A percentile compares a stretch with the other conserved stretches of the same genome.
Evolutionary conservation across 352 stramenopile genomes (phyloP).

Genomic region (Thalassiosira hispida): DNA sequence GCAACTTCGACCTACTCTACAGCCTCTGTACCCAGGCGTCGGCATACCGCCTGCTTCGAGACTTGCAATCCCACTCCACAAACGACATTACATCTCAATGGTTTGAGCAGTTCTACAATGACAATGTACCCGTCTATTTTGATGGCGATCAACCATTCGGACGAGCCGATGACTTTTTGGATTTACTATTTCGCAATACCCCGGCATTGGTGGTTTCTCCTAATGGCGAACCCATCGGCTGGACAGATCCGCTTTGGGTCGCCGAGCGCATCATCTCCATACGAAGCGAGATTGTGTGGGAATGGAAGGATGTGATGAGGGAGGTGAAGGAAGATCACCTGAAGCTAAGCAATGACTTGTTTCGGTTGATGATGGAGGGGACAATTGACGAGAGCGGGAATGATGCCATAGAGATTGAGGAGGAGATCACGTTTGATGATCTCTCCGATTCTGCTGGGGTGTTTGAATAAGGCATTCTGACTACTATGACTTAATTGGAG

Average conservation of each 20-base stretch:
- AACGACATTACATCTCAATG: constrained; percentile 52
- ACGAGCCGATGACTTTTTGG: constrained; percentile 77
- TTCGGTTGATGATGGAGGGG: constrained; percentile 45
- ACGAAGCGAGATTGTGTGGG: constrained; percentile 55
- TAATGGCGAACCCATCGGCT: constrained; percentile 30
- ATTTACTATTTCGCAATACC: constrained; percentile 63
- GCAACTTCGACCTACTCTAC: constrained; percentile 78
- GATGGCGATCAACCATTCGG: constrained; percentile 71
- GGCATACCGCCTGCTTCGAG: constrained; percentile 65
- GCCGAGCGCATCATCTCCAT: constrained; percentile 69
- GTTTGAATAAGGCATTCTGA: constrained; percentile 41
- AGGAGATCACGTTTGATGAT: constrained; percentile 6
- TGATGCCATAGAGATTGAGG: constrained; percentile 6
- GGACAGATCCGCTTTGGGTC: constrained; percentile 63
- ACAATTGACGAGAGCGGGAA: constrained; percentile 29
- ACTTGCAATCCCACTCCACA: constrained; percentile 31
- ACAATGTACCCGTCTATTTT: constrained; percentile 64
- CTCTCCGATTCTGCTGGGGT: constrained; percentile 22
- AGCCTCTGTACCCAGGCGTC: constrained; percentile 72
- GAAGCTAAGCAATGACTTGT: constrained; percentile 32
- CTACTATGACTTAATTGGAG: too few species aligned
- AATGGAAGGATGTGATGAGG: constrained; percentile 64
- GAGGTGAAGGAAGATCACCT: constrained; percentile 43
- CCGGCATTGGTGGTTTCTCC: constrained; percentile 44
- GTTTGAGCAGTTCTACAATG: constrained; percentile 68